Conservation (phyloP, 805 yeast species). For the Suhomyces faveliae region DNA sequence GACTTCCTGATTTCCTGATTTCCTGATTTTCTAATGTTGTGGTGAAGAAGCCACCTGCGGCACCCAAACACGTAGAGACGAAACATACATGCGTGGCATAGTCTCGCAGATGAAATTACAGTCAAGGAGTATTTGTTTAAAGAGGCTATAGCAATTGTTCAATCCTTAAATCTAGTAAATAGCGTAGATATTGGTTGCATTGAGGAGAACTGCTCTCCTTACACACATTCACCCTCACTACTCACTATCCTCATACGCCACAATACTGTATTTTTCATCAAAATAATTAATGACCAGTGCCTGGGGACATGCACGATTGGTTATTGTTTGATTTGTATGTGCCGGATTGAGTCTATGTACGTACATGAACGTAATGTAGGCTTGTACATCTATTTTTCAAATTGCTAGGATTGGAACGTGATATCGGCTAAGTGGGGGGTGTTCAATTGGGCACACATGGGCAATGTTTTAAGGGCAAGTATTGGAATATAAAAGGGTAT, state of each 20-base stretch:
- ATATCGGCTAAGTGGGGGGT: neutral
- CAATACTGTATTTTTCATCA: neutral
- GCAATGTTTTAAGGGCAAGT: neutral
- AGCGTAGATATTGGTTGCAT: neutral
- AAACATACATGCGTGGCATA: neutral
- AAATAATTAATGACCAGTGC: neutral
- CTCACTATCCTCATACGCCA: neutral
- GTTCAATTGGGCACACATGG: constrained; percentile 1
- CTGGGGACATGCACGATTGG: neutral
- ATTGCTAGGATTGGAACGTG: neutral
- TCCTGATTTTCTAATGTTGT: neutral
- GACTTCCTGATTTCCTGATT: neutral
- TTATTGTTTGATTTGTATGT: neutral
- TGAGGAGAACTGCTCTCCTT: neutral
- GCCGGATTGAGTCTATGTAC: neutral
- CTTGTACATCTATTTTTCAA: neutral
- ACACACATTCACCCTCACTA: neutral
- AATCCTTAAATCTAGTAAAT: neutral
- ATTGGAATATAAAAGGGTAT: neutral
- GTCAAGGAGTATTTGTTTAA: neutral
- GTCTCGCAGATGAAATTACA: neutral
- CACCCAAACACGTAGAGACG: neutral
- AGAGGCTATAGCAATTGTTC: neutral
- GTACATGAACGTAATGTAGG: neutral
- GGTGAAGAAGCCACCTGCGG: neutral